Evolutionary conservation across 1,284 basidiomycete genomes (phyloP), one percentile per base, ranked within the genome.

Genomic region (Ceratobasidium papillatum): DNA sequence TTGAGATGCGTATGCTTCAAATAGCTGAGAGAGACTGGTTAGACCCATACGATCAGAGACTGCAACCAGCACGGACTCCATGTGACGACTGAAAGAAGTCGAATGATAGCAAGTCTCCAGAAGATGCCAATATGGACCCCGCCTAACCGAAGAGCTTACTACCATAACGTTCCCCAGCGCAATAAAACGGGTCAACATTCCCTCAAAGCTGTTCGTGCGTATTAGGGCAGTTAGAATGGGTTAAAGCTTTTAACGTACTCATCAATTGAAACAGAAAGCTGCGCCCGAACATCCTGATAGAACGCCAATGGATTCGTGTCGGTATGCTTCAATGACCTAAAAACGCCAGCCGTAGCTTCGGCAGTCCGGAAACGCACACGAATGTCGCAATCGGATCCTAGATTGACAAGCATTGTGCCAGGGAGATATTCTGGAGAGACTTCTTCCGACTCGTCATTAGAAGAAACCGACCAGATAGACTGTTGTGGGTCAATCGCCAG

Each of bases 111-210:
- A 89, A 62, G 89, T 87, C 80, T 96, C 94, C 74, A 98, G 84
- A 45, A 99, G 81, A 81, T 96, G 91, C 87, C 92, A 96, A 79
- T 97, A 94, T 0, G 95, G 88, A 0, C 90, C 91, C n/a, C 93
- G 87, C n/a, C 96, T 88, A 12, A 93, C 87, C 0, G 88, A 87
- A 1, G 94, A 92, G 79, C 90, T 93, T 22, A 90, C 87, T 38
- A 98, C 87, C 84, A 96, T 91, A 76, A 94, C 88, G 81, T 98
- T 98, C 30, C 91, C 90, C 34, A 96, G 84, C 76, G 88, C 90
- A 17, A 98, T 82, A 25, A 94, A 86, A 51, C 94, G 88, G 9
- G 94, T 94, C 45, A 95, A 82, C 84, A 95, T 93, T 47, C 85
- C 83, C 80, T 98, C 95, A 78, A 88, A 89, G 71, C 92, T 93